These are phyloP conservation scores for Malassezia brasiliensis DNA, from an alignment of 1,284 basidiomycete genomes.

Conservation along the genomic window DNA sequence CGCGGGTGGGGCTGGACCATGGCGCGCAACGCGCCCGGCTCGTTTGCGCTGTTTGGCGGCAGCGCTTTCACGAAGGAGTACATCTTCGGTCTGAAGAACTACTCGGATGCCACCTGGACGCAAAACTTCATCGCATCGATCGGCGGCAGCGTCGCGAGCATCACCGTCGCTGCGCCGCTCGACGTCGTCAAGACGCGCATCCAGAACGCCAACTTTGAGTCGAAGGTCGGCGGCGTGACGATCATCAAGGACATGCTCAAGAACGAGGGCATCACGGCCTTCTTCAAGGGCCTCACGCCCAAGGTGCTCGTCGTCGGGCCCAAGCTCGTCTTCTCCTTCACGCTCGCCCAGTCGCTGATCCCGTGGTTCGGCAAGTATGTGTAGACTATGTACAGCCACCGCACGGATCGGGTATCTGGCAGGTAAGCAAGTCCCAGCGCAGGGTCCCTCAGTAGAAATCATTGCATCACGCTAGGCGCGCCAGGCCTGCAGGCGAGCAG, in stretches of 20 bases:
- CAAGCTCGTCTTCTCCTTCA: conserved; percentile 96
- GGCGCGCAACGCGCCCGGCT: conserved; percentile 90
- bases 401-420: background rate
- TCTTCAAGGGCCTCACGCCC: conserved; percentile 86
- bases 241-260: conserved; percentile 79
- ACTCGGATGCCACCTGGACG: conserved; percentile 80
- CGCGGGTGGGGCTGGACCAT: conserved; percentile 99
- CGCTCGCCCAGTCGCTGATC: conserved; percentile 88
- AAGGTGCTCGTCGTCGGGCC: conserved; percentile 86
- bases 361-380: conserved; percentile 68
- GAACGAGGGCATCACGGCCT: conserved; percentile 72
- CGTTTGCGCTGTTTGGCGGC: conserved; percentile 83
- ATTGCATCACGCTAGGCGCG: conserved; percentile 27
- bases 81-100: conserved; percentile 76
- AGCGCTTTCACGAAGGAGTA: conserved; percentile 91
- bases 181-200: conserved; percentile 82
- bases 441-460: conserved; percentile 3
- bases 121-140: conserved; percentile 74
- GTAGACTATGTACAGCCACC: background rate
- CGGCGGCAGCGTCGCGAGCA: conserved; percentile 84
- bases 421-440: background rate
- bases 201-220: conserved; percentile 95
- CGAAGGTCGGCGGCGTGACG: conserved; percentile 69
- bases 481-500: conserved; percentile 40
- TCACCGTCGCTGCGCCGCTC: conserved; percentile 88